Percentiles rank a stretch among this genome's conserved stretches.
Conservation (phyloP, 176 grass and related monocot genomes). For the Themeda triandra region DNA sequence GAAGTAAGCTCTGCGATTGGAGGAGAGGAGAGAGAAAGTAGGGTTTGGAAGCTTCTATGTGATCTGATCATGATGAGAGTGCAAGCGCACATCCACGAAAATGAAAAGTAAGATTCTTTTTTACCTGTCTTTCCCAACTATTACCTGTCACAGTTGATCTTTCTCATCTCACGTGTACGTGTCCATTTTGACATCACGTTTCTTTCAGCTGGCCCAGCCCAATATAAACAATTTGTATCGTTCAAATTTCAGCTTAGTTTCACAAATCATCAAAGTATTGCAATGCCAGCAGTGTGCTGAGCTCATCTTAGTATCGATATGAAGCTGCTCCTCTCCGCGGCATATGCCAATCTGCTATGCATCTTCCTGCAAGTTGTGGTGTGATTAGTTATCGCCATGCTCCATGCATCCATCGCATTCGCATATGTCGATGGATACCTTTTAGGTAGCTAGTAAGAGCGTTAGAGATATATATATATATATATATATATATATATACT, state of each 20-base stretch:
- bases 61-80: neutral
- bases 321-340: neutral
- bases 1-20: constrained; percentile 34
- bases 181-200: neutral
- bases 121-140: neutral
- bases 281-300: no score
- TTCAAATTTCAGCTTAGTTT: no score
- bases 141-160: neutral
- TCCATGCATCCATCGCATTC: neutral
- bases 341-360: no score
- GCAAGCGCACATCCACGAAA: neutral
- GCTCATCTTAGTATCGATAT: no score
- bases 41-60: neutral
- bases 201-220: neutral
- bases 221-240: no score
- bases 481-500: no score
- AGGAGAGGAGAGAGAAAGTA: neutral
- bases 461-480: no score
- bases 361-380: neutral
- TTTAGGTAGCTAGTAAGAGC: neutral
- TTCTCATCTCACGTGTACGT: neutral
- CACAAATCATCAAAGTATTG: no score
- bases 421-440: neutral
- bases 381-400: neutral
- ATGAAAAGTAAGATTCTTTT: constrained; percentile 5